Evolutionary conservation across 2,329 filamentous ascomycete species (phyloP), one percentile per base, ranked within the genome.

Genomic region (Sclerotiophoma versabilis): DNA sequence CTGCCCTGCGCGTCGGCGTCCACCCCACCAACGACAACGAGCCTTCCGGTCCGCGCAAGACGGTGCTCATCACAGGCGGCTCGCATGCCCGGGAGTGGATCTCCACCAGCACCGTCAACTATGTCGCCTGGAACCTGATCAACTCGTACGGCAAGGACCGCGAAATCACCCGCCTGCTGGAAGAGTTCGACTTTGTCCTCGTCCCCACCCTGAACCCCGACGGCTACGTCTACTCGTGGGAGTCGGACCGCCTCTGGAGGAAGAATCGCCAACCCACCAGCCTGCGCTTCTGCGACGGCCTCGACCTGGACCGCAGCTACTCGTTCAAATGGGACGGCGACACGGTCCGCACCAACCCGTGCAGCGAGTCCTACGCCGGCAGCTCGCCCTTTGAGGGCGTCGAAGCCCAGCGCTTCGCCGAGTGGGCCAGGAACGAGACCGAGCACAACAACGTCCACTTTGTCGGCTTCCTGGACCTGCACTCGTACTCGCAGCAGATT

Each of bases 21-120:
- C 78, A 81, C 50, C 77, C 81, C 66, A 79, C 80, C 29, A 80
- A 80, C 70, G 68, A 79, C 48, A 68, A 82, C 23, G 75, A 81
- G 6, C 66, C 77, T 2, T 69, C 74, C 4, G 67, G 70, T 11
- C 81, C 80, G 5, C 85, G 90, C 43, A 91, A 91, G 72, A 93
- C 91, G 0, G 86, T 96, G 51, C 80, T 96, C 44, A 80, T 99
- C 17, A 87, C 87, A 4, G 95, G 92, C 48, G 93, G 93, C 42
- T 82, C 90, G n/a, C 95, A 98, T 74, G 93, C 93, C 3, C 86
- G 95, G 30, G 95, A 99, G 80, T 99, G 95, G 95, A 96, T 99
- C 62, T 91, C 92, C 39, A 92, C 89, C 0, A 95, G 89, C 67
- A 96, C 92, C 0, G 91, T 96, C 46, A 96, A 89, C 66, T 98